These are phyloP conservation scores for Nepenthes alata DNA, from an alignment of 179 eudicot species.

Conservation along the genomic window DNA sequence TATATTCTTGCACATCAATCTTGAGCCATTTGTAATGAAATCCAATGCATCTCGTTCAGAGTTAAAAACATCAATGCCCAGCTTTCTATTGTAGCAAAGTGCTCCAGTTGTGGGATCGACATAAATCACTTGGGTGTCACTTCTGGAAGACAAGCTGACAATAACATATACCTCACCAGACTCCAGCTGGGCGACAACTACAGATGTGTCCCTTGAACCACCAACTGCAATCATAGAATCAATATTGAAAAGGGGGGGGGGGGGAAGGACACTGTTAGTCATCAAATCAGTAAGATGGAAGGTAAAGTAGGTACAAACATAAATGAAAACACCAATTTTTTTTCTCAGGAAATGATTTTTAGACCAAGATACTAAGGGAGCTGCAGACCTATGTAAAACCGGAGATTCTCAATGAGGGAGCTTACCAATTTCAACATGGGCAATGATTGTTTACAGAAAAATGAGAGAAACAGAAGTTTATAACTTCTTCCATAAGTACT, in stretches of 20 bases:
- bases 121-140: conserved; percentile 78
- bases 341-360: no score
- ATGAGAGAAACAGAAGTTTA: no score
- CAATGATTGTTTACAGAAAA: no score
- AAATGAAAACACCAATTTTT: not conserved
- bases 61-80: conserved; percentile 61
- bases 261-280: not conserved
- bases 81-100: conserved; percentile 47
- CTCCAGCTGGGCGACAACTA: conserved; percentile 67
- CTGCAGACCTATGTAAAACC: no score
- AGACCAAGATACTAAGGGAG: no score
- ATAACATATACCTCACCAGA: conserved; percentile 73
- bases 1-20: conserved; percentile 53
- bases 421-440: no score
- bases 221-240: conserved; percentile 28
- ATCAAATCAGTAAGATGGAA: not conserved
- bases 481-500: no score
- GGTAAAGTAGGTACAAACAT: not conserved
- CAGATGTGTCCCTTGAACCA: conserved; percentile 56
- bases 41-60: conserved; percentile 83
- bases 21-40: conserved; percentile 71
- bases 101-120: conserved; percentile 95
- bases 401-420: no score
- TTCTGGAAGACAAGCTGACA: conserved; percentile 50
- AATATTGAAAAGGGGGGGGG: not conserved